phyloP scores from a whole-genome alignment of 2,329 filamentous ascomycete genomes.

The Monosporascus sp. region DNA sequence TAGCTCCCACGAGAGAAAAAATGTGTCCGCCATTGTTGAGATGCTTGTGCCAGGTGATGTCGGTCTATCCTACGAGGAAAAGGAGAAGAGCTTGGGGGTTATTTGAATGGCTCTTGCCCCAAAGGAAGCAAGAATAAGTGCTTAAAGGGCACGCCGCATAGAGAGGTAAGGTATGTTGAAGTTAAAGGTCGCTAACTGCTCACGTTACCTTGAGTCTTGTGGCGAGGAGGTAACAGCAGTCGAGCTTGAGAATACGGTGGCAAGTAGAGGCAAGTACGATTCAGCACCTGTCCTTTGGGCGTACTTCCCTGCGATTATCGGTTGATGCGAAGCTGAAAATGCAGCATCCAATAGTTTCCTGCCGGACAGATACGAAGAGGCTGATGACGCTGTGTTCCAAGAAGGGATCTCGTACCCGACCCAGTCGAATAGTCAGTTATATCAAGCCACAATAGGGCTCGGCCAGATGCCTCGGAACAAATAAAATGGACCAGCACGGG shows the following conservation, averaged over 20 bases:
- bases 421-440: not conserved
- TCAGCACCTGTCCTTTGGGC: not conserved
- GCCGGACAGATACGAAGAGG: not conserved
- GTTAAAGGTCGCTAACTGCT: not conserved
- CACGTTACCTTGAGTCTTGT: not conserved
- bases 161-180: not conserved
- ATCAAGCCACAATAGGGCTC: not conserved
- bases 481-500: not conserved
- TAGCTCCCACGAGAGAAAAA: conserved; percentile 67
- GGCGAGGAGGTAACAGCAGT: too few species aligned
- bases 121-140: conserved; percentile 2
- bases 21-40: conserved; percentile 37
- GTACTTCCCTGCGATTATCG: not conserved
- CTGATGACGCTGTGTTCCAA: not conserved
- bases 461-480: not conserved
- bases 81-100: not conserved
- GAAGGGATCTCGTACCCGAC: not conserved
- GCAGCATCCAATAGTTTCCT: not conserved
- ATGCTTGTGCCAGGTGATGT: conserved; percentile 14
- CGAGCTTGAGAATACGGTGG: not conserved
- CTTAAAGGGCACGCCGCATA: not conserved
- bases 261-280: not conserved
- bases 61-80: conserved; percentile 12
- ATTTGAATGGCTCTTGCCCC: not conserved
- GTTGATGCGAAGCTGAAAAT: not conserved